phyloP scores from a whole-genome alignment of 108 stramenopile species.

The Skeletonema costatum region DNA sequence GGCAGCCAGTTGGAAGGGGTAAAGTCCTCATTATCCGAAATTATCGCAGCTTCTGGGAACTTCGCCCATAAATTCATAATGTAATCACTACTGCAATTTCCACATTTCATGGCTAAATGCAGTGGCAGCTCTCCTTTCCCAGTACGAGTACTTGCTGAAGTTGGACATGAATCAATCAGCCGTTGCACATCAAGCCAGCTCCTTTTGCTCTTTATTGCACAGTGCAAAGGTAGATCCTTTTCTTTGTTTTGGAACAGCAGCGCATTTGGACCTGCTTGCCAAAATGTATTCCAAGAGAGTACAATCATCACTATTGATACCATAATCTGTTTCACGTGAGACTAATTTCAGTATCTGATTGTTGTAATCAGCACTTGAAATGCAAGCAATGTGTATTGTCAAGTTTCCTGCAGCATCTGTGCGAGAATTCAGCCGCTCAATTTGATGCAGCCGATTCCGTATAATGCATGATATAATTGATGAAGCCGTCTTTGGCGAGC shows the following conservation, averaged over 20 bases:
- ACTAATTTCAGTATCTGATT: constrained; percentile 15
- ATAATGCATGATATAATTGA: constrained; percentile 16
- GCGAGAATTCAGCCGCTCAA: background rate
- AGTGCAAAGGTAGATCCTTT: constrained; percentile 22
- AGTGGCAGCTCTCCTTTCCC: constrained; percentile 19
- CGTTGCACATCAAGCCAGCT: constrained; percentile 14
- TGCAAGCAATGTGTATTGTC: constrained; percentile 21
- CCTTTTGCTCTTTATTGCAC: constrained; percentile 19
- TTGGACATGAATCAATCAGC: constrained; percentile 11
- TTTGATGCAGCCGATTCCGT: constrained; percentile 7
- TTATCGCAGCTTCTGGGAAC: constrained; percentile 15
- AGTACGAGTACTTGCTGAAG: constrained; percentile 3
- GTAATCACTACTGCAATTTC: background rate
- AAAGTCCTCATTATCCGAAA: constrained; percentile 15
- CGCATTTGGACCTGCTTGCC: background rate
- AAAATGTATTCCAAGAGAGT: constrained; percentile 18
- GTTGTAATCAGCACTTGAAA: background rate
- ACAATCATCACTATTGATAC: constrained; percentile 24
- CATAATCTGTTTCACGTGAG: constrained; percentile 13
- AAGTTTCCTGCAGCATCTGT: constrained; percentile 10
- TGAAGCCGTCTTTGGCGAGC: constrained; percentile 6
- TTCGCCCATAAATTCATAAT: constrained; percentile 11
- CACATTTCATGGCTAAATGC: constrained; percentile 25
- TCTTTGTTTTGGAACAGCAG: background rate
- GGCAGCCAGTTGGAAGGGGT: constrained; percentile 16